Evolutionary conservation across 805 yeast genomes (phyloP).

Genomic region (Zygosaccharomyces siamensis): DNA sequence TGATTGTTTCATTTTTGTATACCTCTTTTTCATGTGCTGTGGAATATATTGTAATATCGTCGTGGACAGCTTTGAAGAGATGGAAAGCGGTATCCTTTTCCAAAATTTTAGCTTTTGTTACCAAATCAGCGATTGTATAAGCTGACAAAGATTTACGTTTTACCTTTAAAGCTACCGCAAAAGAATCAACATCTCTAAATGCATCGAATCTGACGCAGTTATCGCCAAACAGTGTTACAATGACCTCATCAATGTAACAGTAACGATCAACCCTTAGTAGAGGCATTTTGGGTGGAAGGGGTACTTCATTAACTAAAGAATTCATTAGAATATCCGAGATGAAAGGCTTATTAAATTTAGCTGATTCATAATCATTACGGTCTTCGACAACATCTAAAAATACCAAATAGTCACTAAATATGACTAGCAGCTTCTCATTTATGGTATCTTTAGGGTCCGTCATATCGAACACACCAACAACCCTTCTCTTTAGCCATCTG

Average conservation of each 20-base stretch:
- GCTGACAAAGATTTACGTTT: conserved; percentile 44
- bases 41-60: conserved; percentile 46
- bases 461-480: conserved; percentile 66
- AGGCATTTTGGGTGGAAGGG: conserved; percentile 62
- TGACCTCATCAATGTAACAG: conserved; percentile 55
- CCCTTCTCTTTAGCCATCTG: conserved; percentile 84
- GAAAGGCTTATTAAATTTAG: conserved; percentile 41
- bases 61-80: conserved; percentile 52
- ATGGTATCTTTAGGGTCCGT: conserved; percentile 33
- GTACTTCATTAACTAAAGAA: conserved; percentile 79
- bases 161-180: conserved; percentile 26
- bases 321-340: conserved; percentile 84
- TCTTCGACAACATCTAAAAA: conserved; percentile 53
- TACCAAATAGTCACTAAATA: conserved; percentile 77
- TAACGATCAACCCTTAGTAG: conserved; percentile 62
- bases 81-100: conserved; percentile 84
- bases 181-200: conserved; percentile 18
- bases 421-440: conserved; percentile 54
- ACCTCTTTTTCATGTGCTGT: conserved; percentile 62
- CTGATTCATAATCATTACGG: conserved; percentile 23
- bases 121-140: conserved; percentile 47
- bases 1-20: conserved; percentile 50
- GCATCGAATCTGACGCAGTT: conserved; percentile 30
- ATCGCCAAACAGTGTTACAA: conserved; percentile 41
- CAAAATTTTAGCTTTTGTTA: conserved; percentile 63